phyloP scores from a whole-genome alignment of 2,329 filamentous ascomycete species.

The Hymenoscyphus infarciens region DNA sequence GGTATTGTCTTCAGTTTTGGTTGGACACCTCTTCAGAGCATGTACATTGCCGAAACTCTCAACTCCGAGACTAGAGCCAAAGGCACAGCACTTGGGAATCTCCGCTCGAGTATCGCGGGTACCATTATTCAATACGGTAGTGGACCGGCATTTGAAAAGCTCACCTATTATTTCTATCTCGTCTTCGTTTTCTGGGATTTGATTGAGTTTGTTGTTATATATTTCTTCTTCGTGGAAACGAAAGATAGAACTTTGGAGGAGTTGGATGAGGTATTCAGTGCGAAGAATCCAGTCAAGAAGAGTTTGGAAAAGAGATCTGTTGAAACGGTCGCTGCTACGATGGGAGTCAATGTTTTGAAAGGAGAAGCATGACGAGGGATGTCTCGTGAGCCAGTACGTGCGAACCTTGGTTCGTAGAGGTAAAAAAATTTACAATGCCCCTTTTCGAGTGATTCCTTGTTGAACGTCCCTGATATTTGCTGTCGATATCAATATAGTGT shows the following conservation, averaged over 20 bases:
- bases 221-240: constrained; percentile 52
- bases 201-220: constrained; percentile 42
- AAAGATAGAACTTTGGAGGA: constrained; percentile 51
- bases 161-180: constrained; percentile 38
- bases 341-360: neutral
- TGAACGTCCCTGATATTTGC: neutral
- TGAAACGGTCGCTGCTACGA: constrained; percentile 41
- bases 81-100: constrained; percentile 38
- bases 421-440: neutral
- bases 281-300: constrained; percentile 41
- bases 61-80: constrained; percentile 41
- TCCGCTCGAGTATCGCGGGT: constrained; percentile 37
- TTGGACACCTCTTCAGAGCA: constrained; percentile 48
- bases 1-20: constrained; percentile 50
- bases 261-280: constrained; percentile 52
- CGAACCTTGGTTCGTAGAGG: neutral
- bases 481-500: too few relatives aligned
- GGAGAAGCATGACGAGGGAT: neutral
- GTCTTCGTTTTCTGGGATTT: constrained; percentile 36
- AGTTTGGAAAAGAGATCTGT: constrained; percentile 35
- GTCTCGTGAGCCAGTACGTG: neutral
- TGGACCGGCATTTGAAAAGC: constrained; percentile 37
- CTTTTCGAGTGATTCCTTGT: neutral
- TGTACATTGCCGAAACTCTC: constrained; percentile 48
- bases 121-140: constrained; percentile 39